These are phyloP conservation scores for Lanmaoa pseudosensibilis DNA, from an alignment of 768 basidiomycete genomes.

Conservation along the genomic window DNA sequence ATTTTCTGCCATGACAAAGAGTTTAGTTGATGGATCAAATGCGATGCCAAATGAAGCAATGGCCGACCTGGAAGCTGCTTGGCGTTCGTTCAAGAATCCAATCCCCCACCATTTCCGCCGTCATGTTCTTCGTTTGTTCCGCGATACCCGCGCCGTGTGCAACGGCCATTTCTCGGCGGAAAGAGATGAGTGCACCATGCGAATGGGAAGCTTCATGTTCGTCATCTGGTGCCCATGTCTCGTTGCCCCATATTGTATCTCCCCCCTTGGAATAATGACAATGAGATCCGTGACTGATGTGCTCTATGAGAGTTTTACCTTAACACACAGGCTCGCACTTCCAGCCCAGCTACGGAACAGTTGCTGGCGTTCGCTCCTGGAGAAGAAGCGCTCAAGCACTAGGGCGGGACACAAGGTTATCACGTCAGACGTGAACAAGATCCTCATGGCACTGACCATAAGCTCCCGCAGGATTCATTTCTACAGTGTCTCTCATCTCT, in stretches of 20 bases:
- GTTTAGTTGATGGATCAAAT: neutral
- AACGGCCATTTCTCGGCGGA: slow-evolving; percentile 44
- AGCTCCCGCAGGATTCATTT: slow-evolving; percentile 77
- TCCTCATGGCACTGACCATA: slow-evolving; percentile 49
- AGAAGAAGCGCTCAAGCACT: slow-evolving; percentile 90
- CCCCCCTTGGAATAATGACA: slow-evolving; percentile 57
- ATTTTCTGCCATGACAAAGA: slow-evolving; percentile 50
- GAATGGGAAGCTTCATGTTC: slow-evolving; percentile 49
- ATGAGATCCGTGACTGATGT: neutral
- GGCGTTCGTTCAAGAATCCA: slow-evolving; percentile 89
- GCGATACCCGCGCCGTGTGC: slow-evolving; percentile 6
- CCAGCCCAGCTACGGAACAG: slow-evolving; percentile 96
- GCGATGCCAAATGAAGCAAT: slow-evolving; percentile 2
- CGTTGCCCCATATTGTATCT: slow-evolving; percentile 79
- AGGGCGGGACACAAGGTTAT: neutral
- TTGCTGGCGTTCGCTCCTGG: slow-evolving; percentile 80
- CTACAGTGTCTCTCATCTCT: slow-evolving; percentile 93
- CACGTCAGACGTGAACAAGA: neutral
- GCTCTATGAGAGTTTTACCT: slow-evolving; percentile 46
- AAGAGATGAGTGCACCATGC: slow-evolving; percentile 83
- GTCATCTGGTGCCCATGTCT: slow-evolving; percentile 79
- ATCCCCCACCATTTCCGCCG: slow-evolving; percentile 65
- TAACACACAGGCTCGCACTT: slow-evolving; percentile 91
- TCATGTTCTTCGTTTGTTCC: slow-evolving; percentile 59
- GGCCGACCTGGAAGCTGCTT: slow-evolving; percentile 67